Conservation (phyloP, 2,329 filamentous ascomycete species). For the Aspergillus carbonarius region DNA sequence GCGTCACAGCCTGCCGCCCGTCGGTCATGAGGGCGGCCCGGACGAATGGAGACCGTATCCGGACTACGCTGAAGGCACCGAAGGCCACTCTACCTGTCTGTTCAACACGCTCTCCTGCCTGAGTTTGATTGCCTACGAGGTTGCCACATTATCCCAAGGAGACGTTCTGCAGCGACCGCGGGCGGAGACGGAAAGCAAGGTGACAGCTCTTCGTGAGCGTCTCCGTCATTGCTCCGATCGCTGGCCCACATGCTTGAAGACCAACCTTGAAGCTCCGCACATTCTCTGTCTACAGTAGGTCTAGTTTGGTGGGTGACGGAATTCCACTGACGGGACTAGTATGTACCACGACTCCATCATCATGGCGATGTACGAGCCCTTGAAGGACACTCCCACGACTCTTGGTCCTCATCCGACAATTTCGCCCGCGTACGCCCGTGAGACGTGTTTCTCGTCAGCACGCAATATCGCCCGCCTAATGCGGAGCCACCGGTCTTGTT, state of each 20-base stretch:
- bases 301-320: accelerated
- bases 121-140: constrained; percentile 22
- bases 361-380: constrained; percentile 30
- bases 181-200: constrained; percentile 12
- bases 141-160: constrained; percentile 18
- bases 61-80: constrained; percentile 5
- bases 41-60: constrained; percentile 27
- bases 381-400: constrained; percentile 10
- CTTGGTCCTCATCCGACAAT: constrained; percentile 6
- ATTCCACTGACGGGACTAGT: constrained; percentile 19
- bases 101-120: constrained; percentile 21
- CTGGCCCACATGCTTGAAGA: constrained; percentile 15
- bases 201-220: constrained; percentile 17
- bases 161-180: constrained; percentile 9
- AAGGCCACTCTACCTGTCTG: constrained; percentile 20
- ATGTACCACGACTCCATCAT: constrained; percentile 42
- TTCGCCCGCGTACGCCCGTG: constrained; percentile 12
- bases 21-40: constrained; percentile 10
- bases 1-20: constrained; percentile 3
- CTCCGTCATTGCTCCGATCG: constrained; percentile 17
- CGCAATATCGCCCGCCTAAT: constrained; percentile 27
- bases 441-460: constrained; percentile 26
- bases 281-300: constrained; percentile 26
- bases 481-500: constrained; percentile 26
- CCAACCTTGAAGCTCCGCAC: constrained; percentile 19